Evolutionary conservation across 1,284 basidiomycete species (phyloP), one percentile per base, ranked within the genome.

Genomic region (Trametes versicolor): DNA sequence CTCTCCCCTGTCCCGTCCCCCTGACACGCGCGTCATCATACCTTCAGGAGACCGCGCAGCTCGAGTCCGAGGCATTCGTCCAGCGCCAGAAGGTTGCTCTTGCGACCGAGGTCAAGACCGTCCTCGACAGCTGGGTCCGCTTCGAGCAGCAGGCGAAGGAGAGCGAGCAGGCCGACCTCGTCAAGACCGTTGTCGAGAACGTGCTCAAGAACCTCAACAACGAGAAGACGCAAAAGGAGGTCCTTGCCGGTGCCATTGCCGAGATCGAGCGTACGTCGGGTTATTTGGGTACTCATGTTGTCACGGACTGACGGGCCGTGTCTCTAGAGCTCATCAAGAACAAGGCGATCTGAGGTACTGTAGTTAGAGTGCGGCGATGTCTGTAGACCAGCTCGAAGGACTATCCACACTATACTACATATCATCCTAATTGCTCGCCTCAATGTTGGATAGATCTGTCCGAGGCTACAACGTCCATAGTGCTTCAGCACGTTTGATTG

Each of bases 61-160:
- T 97, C 73, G 97, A 99, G 83, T 86, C 93, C 73, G 91, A 95
- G 75, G 91, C 94, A 65, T 99, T 99, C 75, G 89, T 94, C 67
- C 92, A 97, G 77, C 87, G 89, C 75, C 97, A 99, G 85, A 93
- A 95, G 81, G 91, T 93, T 70, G 89, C 87, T 56, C 83, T 99
- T 73, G 91, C 96, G 43, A 72, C 91, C 57, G 98, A 99, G 83
- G 85, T 98, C 79, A 99, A 99, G 85, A 74, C 90, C 43, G 97
- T 99, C 43, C 89, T 99, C 65, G 98, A 99, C 86, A 94, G 93
- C 78, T 99, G 97, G 97, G 97, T 97, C 66, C 93, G 97, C 76
- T 97, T 90, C 82, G 97, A 99, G 85, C 96, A 98, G 77, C 95
- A 97, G 80, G 86, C 91, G 78, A 96, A 98, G 83, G 97, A 99